phyloP scores from a whole-genome alignment of 1,284 basidiomycete species.

The Cryptococcus wingfieldii region DNA sequence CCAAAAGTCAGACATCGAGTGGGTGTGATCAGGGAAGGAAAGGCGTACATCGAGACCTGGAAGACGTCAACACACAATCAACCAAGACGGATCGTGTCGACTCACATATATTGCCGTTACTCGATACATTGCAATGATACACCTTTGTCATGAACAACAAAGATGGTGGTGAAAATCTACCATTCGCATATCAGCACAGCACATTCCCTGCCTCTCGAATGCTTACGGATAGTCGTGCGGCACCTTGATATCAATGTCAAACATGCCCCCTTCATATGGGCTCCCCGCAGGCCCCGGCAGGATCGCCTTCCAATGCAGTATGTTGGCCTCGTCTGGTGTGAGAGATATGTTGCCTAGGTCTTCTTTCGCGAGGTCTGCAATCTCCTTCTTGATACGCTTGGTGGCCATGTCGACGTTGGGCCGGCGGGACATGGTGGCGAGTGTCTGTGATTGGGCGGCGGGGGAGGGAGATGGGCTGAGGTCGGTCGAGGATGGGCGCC shows the following conservation, averaged over 20 bases:
- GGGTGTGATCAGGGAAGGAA: neutral
- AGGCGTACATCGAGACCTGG: constrained; percentile 44
- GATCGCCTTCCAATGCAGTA: constrained; percentile 64
- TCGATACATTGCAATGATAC: constrained; percentile 89
- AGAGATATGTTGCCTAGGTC: constrained; percentile 72
- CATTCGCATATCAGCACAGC: neutral
- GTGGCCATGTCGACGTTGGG: constrained; percentile 61
- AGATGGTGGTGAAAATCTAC: constrained; percentile 76
- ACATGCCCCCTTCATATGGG: constrained; percentile 81
- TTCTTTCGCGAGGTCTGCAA: constrained; percentile 75
- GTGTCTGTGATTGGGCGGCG: neutral
- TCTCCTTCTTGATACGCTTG: constrained; percentile 83
- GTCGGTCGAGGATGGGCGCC: neutral
- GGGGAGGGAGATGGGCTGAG: neutral
- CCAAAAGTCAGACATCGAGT: neutral
- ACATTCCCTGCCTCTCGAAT: neutral
- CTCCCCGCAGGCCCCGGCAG: constrained; percentile 81
- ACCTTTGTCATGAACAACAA: constrained; percentile 77
- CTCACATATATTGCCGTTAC: constrained; percentile 52
- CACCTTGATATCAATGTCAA: constrained; percentile 67
- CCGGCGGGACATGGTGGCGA: constrained; percentile 5
- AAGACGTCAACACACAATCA: neutral
- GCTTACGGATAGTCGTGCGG: constrained; percentile 78
- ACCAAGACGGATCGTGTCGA: neutral
- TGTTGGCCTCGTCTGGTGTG: constrained; percentile 56